Base-by-base conservation (phyloP, 1,284 basidiomycete genomes). In the Melampsora abietis-canadensis region DNA sequence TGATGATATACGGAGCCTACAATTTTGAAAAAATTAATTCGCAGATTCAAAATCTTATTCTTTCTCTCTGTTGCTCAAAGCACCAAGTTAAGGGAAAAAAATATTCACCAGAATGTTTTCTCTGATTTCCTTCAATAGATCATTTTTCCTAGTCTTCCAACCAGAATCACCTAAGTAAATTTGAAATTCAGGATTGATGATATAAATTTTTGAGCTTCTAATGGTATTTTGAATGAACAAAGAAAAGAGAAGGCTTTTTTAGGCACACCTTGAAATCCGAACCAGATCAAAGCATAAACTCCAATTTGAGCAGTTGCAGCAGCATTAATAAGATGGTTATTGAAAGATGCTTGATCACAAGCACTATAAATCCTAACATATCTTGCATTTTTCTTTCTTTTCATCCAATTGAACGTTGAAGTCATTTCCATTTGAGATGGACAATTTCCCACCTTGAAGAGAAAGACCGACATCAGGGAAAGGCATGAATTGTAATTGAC, bases 281-380 rank as follows among this genome's bases (percentile, higher is more conserved):
- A 79, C 89, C 89, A 91, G 73, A 91, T 86, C 17, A 91, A 82
- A 27, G 88, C 87, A 77, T 90, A 89, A 4, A 91, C 86, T 54
- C 90, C 90, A 31, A 91, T 81, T 4, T 86, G 84, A 57, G 87
- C 87, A 19, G 84, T 81, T 3, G 90, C 90, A 30, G 90, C 89
- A 40, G 88, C 84, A 24, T 91, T 84, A 62, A 91, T 81, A 77
- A 89, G 84, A 79, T 91, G 85, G 51, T 77, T 69, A 73, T 75
- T 77, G 21, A 65, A 40, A 2, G 81, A 76, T 4, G 83, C 82
- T n/a, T 40, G n/a, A 77, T 90, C 88, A 78, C 89, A 91, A 30
- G 82, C 82, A 15, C 88, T 87, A 76, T 91, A 91, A 46, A 90
- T 80, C 24, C 90, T 87, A 37, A 91, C 86, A 78, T 90, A 91